phyloP scores from a whole-genome alignment of 2,329 filamentous ascomycete genomes.

The Fusarium anguioides region DNA sequence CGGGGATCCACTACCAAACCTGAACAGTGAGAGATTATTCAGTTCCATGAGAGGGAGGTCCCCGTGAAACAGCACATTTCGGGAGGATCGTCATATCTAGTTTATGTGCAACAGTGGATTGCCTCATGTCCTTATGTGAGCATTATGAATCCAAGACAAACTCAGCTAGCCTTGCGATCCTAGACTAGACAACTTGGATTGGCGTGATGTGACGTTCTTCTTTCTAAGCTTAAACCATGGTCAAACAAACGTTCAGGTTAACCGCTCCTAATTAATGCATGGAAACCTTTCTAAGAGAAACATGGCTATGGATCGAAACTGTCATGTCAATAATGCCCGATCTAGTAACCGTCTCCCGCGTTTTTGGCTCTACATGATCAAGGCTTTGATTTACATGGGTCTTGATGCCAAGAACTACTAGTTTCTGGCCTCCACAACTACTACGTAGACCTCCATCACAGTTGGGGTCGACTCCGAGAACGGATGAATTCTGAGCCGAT shows the following conservation, averaged over 20 bases:
- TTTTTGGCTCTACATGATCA: slow-evolving; percentile 12
- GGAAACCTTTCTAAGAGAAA: not conserved
- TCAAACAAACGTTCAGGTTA: slow-evolving; percentile 10
- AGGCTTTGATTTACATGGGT: slow-evolving; percentile 1
- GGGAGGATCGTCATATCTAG: not conserved
- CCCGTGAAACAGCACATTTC: slow-evolving; percentile 14
- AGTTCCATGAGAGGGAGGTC: not conserved
- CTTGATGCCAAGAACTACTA: slow-evolving; percentile 11
- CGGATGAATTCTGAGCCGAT: slow-evolving; percentile 26
- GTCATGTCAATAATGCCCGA: not conserved
- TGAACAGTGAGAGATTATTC: slow-evolving; percentile 6
- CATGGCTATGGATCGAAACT: not conserved
- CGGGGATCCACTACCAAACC: not conserved
- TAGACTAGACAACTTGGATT: not conserved
- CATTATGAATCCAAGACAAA: slow-evolving; percentile 31
- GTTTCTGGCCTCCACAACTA: not conserved
- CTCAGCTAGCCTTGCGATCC: not conserved
- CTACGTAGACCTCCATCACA: not conserved
- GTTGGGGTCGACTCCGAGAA: not conserved
- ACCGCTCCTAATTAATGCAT: not conserved
- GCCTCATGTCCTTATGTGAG: slow-evolving; percentile 40
- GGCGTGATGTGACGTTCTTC: not conserved
- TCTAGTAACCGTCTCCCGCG: slow-evolving; percentile 10
- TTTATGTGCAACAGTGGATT: slow-evolving; percentile 21
- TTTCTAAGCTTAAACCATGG: slow-evolving; percentile 24